Evolutionary conservation across 2,329 filamentous ascomycete genomes (phyloP), one percentile per base, ranked within the genome.

Genomic region (Colletotrichum sp.): DNA sequence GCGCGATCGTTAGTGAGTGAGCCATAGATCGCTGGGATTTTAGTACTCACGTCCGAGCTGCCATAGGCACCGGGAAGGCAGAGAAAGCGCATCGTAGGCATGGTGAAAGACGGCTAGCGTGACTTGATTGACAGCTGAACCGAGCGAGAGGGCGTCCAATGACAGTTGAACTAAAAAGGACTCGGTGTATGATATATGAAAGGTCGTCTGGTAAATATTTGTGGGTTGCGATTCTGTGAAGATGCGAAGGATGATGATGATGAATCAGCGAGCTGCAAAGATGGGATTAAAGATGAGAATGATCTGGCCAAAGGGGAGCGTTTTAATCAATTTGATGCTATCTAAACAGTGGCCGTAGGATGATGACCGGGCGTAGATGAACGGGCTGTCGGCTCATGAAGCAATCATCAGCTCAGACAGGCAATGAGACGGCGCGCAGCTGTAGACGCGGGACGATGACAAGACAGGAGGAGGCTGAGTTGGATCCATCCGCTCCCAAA

Each of bases 51-150:
- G 78, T 88, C 86, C 67, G 89, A 87, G 83, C 89, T 92, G 70
- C 90, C 90, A 80, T 89, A 92, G 26, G 90, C 88, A 77, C 90
- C 90, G 38, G 90, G 90, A 10, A 92, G 85, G 80, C 90, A 92
- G 36, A 92, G 82, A 68, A 92, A 89, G 79, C 85, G 89, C 90
- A 92, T 91, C 21, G 77, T 86, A 52, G 43, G 43, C 64, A 76
- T 75, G 43, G 26, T 73, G 73, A 68, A 52, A 16, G 34, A 24
- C 18, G 70, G n/a, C 64, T 43, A 64, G 57, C 30, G 69, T 65
- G 66, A 57, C 12, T n/a, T 58, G 67, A 16, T 15, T 63, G 63
- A 63, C 12, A 43, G 38, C 64, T 28, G 69, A 64, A 48, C 63
- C 36, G 36, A 65, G 61, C 36, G 34, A 30, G 28, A 26, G 16